Evolutionary conservation across 2,329 filamentous ascomycete genomes (phyloP), one percentile per base, ranked within the genome.

Genomic region (Neofusicoccum sp.): DNA sequence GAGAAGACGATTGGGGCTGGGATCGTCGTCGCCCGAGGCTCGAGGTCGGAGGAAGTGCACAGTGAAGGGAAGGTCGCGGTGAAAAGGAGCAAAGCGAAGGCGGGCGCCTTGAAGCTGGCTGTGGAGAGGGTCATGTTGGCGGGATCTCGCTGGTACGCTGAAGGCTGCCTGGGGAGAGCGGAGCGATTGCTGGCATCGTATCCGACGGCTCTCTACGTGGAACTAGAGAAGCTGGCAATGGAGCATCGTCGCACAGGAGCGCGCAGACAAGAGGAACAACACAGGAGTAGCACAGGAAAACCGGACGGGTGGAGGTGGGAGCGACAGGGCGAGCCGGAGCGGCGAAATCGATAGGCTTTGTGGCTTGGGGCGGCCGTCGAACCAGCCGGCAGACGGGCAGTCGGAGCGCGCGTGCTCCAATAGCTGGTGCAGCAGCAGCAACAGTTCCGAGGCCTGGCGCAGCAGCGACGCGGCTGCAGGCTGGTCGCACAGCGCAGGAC

Each of bases 1-100:
- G 69, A 63, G 38, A 76, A 70, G 8, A 64, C 63, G 11, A 76
- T 62, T 12, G 74, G 73, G 12, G 47, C 48, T 6, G 40, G 48
- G 30, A 56, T 20, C n/a, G 34, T 41, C 6, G 36, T 44, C 20
- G 48, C 59, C 43, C 59, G 59, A 33, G 38, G 12, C 4, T 53
- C 36, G 20, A 61, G 40, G 6, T 56, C 16, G 28, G 12, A 20
- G 20, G 59, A 48, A 16, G 26, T 34, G 45, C 57, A 43, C 11
- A 28, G 11, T 24, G 34, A 33, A 33, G 51, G 51, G 16, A 56
- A 31, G 2, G n/a, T 20, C 8, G 36, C 51, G 51, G 43, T 2
- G 26, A 40, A 6, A 40, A 28, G n/a, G 36, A 56, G 26, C 12
- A 33, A 11, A 12, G 51, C 41, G 7, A 56, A 26, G 51, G 51